These are phyloP conservation scores for Nyctanthes arbortristis DNA, from an alignment of 257 asterid species.

Conservation along the genomic window DNA sequence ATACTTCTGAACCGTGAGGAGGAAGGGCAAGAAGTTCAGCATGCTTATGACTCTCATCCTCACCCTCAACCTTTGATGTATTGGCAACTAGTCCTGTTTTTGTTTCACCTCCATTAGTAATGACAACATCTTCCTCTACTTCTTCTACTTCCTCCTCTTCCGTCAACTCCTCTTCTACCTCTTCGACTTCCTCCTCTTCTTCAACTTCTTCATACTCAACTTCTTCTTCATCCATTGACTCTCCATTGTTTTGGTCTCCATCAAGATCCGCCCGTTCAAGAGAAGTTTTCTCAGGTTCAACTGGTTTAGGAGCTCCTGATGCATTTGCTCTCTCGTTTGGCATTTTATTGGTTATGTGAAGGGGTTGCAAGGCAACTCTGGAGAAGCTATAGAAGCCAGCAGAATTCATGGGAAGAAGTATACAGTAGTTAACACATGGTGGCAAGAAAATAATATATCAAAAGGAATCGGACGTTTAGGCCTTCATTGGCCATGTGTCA, in stretches of 20 bases:
- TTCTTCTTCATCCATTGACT: slow-evolving; percentile 59
- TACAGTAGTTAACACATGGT: background rate
- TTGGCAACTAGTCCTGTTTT: slow-evolving; percentile 36
- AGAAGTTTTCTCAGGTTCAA: slow-evolving; percentile 53
- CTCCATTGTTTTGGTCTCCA: slow-evolving; percentile 5
- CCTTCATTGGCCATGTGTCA: background rate
- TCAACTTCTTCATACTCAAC: slow-evolving; percentile 92
- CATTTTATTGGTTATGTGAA: slow-evolving; percentile 67
- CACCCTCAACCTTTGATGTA: slow-evolving; percentile 51
- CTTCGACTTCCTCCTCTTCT: slow-evolving; percentile 58
- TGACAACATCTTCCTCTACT: background rate
- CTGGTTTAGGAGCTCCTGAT: slow-evolving; percentile 47
- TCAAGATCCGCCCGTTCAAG: background rate
- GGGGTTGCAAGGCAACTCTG: slow-evolving; percentile 71
- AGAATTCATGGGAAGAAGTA: slow-evolving; percentile 37
- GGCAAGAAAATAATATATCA: background rate
- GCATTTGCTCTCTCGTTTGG: slow-evolving; percentile 69
- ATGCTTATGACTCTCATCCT: slow-evolving; percentile 52
- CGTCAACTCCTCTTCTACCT: slow-evolving; percentile 45
- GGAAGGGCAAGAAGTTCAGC: slow-evolving; percentile 94
- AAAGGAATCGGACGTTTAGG: background rate
- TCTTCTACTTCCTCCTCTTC: slow-evolving; percentile 12
- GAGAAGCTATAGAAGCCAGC: slow-evolving; percentile 70
- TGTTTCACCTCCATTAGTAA: slow-evolving; percentile 26
- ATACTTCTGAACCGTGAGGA: slow-evolving; percentile 93